Conservation (phyloP, 768 basidiomycete species). For the Mycena haematopus region DNA sequence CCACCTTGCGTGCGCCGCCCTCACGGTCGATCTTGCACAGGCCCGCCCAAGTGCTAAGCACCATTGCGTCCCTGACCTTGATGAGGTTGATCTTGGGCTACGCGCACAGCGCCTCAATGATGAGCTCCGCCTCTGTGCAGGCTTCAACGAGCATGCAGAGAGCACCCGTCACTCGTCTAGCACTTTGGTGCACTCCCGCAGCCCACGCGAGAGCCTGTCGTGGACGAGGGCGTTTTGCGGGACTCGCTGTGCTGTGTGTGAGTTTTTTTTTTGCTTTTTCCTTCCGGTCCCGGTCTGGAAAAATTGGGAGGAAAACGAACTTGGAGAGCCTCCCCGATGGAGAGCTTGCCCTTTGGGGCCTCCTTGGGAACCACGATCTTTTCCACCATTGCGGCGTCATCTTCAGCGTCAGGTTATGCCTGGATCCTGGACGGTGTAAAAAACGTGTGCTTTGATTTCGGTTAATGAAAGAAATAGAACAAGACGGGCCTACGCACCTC, state of each 20-base stretch:
- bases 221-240: conserved; percentile 98
- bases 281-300: too few species aligned
- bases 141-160: conserved; percentile 99
- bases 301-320: conserved; percentile 43
- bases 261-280: neutral
- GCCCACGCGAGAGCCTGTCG: conserved; percentile 97
- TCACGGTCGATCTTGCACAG: conserved; percentile 99
- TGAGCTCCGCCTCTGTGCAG: conserved; percentile 98
- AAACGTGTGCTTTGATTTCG: conserved; percentile 26
- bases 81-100: conserved; percentile 99
- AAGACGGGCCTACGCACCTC: too few species aligned
- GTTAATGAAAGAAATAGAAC: too few species aligned
- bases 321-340: conserved; percentile 94
- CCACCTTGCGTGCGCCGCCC: conserved; percentile 97
- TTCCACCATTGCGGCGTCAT: conserved; percentile 73
- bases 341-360: conserved; percentile 94
- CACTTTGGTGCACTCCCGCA: conserved; percentile 97
- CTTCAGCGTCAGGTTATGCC: conserved; percentile 99
- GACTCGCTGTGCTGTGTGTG: conserved; percentile 72
- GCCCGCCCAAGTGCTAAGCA: conserved; percentile 97
- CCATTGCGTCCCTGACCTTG: conserved; percentile 98
- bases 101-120: conserved; percentile 98
- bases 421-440: neutral
- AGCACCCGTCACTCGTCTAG: conserved; percentile 97
- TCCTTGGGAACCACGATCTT: conserved; percentile 85